These are phyloP conservation scores for Ganoderma meredithae DNA, from an alignment of 1,284 basidiomycete species.

Conservation along the genomic window DNA sequence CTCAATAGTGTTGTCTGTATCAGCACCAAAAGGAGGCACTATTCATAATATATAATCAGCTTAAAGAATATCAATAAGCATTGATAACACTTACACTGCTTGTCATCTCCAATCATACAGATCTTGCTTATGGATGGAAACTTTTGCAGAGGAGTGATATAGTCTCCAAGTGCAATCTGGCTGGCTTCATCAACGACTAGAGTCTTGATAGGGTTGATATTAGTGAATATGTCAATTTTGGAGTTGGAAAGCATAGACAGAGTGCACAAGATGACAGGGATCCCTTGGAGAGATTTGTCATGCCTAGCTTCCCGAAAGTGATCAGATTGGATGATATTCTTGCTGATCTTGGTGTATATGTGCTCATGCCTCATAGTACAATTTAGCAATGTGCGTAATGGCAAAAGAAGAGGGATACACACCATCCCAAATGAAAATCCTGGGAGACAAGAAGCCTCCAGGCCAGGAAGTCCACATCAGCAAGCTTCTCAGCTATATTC, in stretches of 20 bases:
- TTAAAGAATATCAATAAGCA: too few relatives aligned
- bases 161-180: constrained; percentile 57
- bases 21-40: constrained; percentile 60
- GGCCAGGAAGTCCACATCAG: constrained; percentile 49
- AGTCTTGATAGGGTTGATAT: constrained; percentile 41
- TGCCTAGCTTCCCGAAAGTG: constrained; percentile 43
- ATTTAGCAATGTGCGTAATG: neutral
- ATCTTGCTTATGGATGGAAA: constrained; percentile 61
- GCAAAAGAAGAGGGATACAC: constrained; percentile 9
- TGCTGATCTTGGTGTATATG: constrained; percentile 56
- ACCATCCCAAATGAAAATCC: constrained; percentile 72
- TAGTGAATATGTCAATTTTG: constrained; percentile 40
- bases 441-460: constrained; percentile 65
- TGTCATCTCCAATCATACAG: constrained; percentile 79
- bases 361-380: constrained; percentile 70
- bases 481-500: constrained; percentile 71
- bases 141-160: constrained; percentile 56
- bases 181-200: constrained; percentile 55
- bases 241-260: constrained; percentile 71
- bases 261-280: constrained; percentile 72
- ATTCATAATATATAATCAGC: neutral
- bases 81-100: constrained; percentile 60
- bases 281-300: constrained; percentile 42
- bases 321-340: constrained; percentile 60
- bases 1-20: constrained; percentile 46